Percentiles rank a stretch among this genome's conserved stretches.
Evolutionary conservation across 2,329 filamentous ascomycete species (phyloP).

Genomic region (Fusarium odoratissimum): DNA sequence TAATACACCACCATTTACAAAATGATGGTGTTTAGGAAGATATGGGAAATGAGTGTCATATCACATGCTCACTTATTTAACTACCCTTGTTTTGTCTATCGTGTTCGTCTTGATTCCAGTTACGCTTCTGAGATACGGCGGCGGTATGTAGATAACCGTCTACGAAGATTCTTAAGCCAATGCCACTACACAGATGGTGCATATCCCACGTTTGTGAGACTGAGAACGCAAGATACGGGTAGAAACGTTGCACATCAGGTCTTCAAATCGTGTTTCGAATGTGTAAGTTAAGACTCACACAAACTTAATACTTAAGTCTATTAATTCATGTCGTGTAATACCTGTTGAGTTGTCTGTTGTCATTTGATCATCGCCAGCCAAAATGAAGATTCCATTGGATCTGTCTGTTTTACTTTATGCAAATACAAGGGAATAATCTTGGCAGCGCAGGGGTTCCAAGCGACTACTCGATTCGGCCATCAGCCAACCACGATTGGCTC

Average conservation of each 20-base stretch:
- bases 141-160: conserved; percentile 41
- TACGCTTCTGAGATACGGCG: conserved; percentile 16
- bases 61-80: conserved; percentile 29
- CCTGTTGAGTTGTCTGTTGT: background rate
- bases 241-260: background rate
- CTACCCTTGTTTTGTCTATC: conserved; percentile 5
- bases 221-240: background rate
- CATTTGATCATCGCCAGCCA: background rate
- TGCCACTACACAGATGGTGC: conserved; percentile 22
- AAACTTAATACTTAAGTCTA: background rate
- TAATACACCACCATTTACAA: conserved; percentile 29
- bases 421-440: conserved; percentile 16
- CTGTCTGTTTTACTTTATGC: conserved; percentile 19
- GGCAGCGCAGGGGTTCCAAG: conserved; percentile 37
- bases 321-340: background rate
- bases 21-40: background rate
- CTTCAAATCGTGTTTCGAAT: background rate
- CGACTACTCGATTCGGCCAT: conserved; percentile 46
- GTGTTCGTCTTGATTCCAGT: conserved; percentile 17
- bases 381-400: background rate
- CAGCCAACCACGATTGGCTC: conserved; percentile 41
- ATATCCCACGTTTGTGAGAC: conserved; percentile 2
- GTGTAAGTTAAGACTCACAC: background rate
- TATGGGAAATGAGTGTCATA: conserved; percentile 8
- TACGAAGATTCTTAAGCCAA: conserved; percentile 11